Percentiles rank a stretch among this genome's conserved stretches.
phyloP scores from a whole-genome alignment of 2,329 filamentous ascomycete genomes.

The Colletotrichum spaethianum region DNA sequence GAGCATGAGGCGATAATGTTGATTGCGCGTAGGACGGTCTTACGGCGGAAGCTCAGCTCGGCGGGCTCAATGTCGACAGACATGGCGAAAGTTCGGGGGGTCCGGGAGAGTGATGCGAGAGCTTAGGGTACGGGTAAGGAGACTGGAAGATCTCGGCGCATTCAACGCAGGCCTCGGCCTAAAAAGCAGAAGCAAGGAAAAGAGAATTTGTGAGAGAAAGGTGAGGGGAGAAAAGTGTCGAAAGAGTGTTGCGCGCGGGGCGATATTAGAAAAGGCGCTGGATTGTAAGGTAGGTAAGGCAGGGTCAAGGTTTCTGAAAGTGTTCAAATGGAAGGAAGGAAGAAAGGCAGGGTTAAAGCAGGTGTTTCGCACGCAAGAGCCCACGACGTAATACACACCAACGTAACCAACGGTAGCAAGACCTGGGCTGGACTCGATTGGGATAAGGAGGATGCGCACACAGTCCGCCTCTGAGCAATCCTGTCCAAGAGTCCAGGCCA shows the following conservation, averaged over 20 bases:
- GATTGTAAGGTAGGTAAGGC: conserved; percentile 21
- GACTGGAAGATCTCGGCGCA: conserved; percentile 34
- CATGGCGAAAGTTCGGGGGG: conserved; percentile 71
- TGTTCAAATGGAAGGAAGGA: conserved; percentile 28
- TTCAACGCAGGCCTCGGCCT: conserved; percentile 26
- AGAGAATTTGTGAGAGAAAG: conserved; percentile 27
- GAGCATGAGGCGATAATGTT: conserved; percentile 29
- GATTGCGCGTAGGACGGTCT: conserved; percentile 53
- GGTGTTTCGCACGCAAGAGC: conserved; percentile 40
- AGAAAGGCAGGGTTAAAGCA: conserved; percentile 36
- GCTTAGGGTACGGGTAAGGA: conserved; percentile 34
- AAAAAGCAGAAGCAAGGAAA: neutral
- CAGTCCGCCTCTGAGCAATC: conserved; percentile 23
- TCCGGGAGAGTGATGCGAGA: conserved; percentile 35
- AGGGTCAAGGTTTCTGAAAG: conserved; percentile 32
- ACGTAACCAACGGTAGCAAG: conserved; percentile 26
- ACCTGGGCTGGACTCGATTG: conserved; percentile 35
- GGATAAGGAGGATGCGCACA: conserved; percentile 32
- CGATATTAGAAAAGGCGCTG: conserved; percentile 36
- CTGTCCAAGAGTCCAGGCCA: conserved; percentile 32
- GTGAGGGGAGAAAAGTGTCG: conserved; percentile 29
- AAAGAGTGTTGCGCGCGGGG: conserved; percentile 36
- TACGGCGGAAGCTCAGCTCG: conserved; percentile 95
- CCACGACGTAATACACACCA: conserved; percentile 41
- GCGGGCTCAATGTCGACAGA: conserved; percentile 93